A percentile compares a stretch with the other conserved stretches of the same genome.
Evolutionary conservation across 2,329 filamentous ascomycete genomes (phyloP).

Genomic region (Pyrenophora seminiperda): DNA sequence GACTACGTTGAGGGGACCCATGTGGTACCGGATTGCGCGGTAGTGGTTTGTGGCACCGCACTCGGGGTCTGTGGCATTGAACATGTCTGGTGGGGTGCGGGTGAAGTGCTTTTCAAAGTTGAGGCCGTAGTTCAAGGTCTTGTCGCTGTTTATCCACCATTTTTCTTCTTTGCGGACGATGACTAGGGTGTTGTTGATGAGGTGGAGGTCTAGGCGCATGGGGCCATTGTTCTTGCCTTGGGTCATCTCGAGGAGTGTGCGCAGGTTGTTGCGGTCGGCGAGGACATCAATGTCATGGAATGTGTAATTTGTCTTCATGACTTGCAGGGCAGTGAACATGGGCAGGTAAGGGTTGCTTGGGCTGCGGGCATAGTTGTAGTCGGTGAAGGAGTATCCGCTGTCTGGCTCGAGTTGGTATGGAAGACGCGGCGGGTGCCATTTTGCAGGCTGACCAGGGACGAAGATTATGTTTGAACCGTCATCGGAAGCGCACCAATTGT

Average conservation of each 20-base stretch:
- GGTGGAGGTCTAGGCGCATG: conserved; percentile 32
- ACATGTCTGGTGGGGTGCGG: conserved; percentile 21
- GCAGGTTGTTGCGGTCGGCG: conserved; percentile 39
- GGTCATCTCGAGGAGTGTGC: conserved; percentile 32
- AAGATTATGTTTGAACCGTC: conserved; percentile 36
- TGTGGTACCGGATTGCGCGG: conserved; percentile 34
- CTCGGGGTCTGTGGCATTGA: no score
- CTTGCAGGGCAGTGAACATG: conserved; percentile 32
- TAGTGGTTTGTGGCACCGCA: conserved; percentile 40
- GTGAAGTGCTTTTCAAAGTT: conserved; percentile 41
- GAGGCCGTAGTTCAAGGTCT: conserved; percentile 29
- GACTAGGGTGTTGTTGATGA: conserved; percentile 33
- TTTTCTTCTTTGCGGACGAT: conserved; percentile 33
- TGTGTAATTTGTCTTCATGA: conserved; percentile 29
- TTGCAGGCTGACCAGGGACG: conserved; percentile 35
- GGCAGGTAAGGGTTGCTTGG: conserved; percentile 31
- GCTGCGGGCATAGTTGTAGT: conserved; percentile 39
- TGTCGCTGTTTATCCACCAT: conserved; percentile 30
- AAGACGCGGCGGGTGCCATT: conserved; percentile 25
- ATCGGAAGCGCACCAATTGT: conserved; percentile 34
- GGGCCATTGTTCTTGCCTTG: conserved; percentile 32
- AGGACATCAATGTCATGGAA: conserved; percentile 34
- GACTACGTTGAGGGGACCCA: conserved; percentile 35
- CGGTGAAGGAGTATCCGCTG: conserved; percentile 26
- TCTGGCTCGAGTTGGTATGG: conserved; percentile 29